Conservation (phyloP, 179 eudicot genomes). For the Drosera spatulata region DNA sequence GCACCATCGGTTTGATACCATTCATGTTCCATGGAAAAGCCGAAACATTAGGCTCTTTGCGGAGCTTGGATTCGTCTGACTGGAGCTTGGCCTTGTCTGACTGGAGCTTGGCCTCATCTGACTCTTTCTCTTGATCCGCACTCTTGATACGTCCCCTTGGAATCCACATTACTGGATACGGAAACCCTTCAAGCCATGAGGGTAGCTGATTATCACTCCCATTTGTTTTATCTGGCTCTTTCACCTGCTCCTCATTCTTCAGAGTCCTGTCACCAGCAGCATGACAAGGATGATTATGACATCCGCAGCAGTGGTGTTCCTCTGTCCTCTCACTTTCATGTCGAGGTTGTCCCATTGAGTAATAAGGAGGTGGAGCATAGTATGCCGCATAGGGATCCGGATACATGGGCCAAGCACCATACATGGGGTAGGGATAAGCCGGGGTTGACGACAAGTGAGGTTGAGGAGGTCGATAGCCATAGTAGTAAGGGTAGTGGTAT, state of each 20-base stretch:
- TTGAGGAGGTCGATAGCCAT: constrained; percentile 29
- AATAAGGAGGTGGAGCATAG: constrained; percentile 29
- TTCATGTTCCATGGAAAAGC: constrained; percentile 24
- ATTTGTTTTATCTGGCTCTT: background rate
- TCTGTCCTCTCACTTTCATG: constrained; percentile 35
- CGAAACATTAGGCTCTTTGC: constrained; percentile 12
- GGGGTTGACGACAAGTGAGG: constrained; percentile 28
- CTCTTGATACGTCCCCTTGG: constrained; percentile 28
- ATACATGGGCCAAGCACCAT: constrained; percentile 24
- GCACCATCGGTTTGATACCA: constrained; percentile 15
- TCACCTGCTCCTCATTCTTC: constrained; percentile 36
- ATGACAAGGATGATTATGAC: constrained; percentile 24
- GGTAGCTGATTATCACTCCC: constrained; percentile 22
- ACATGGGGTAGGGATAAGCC: constrained; percentile 10
- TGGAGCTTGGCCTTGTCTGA: background rate
- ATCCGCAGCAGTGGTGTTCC: constrained; percentile 49
- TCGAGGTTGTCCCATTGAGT: constrained; percentile 30
- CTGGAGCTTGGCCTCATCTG: background rate
- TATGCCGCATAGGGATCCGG: constrained; percentile 27
- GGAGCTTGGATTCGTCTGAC: constrained; percentile 1
- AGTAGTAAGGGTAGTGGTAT: constrained; percentile 31
- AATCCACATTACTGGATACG: constrained; percentile 39
- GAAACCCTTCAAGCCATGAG: constrained; percentile 9
- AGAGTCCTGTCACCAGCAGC: constrained; percentile 23
- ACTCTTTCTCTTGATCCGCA: constrained; percentile 16